Evolutionary conservation across 352 stramenopile genomes (phyloP).

Genomic region (Globisporangium barbulae): DNA sequence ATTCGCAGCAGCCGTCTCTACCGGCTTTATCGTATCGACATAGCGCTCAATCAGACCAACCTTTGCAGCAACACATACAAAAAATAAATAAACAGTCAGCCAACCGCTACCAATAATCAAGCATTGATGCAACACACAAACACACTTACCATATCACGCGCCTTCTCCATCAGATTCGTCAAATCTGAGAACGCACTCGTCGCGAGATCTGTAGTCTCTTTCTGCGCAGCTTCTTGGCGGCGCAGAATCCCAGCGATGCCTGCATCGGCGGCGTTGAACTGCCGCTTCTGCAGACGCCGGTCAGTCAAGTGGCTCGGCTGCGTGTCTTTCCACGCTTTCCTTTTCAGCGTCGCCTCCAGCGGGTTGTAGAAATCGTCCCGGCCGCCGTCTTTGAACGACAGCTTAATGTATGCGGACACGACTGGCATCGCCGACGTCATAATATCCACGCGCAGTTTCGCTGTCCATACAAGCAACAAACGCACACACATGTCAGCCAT

Average conservation of each 20-base stretch:
- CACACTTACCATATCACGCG: constrained; percentile 82
- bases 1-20: constrained; percentile 21
- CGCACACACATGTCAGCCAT: neutral
- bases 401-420: constrained; percentile 69
- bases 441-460: constrained; percentile 82
- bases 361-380: constrained; percentile 84
- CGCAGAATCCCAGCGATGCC: constrained; percentile 82
- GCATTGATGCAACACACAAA: neutral
- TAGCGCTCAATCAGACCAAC: constrained; percentile 89
- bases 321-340: constrained; percentile 75
- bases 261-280: constrained; percentile 75
- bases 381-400: constrained; percentile 85
- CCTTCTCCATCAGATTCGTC: constrained; percentile 88
- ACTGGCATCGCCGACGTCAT: constrained; percentile 29
- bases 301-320: constrained; percentile 73
- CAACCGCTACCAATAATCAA: neutral
- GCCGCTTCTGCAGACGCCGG: constrained; percentile 66
- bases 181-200: constrained; percentile 88
- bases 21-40: constrained; percentile 72
- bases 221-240: constrained; percentile 74
- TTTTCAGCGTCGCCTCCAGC: constrained; percentile 56
- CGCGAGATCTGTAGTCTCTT: constrained; percentile 75
- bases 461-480: constrained; percentile 10
- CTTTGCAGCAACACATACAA: constrained; percentile 10
- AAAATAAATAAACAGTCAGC: constrained; percentile 9